Base-by-base conservation (phyloP, 176 grass and related monocot species). In the Musa schizocarpa region DNA sequence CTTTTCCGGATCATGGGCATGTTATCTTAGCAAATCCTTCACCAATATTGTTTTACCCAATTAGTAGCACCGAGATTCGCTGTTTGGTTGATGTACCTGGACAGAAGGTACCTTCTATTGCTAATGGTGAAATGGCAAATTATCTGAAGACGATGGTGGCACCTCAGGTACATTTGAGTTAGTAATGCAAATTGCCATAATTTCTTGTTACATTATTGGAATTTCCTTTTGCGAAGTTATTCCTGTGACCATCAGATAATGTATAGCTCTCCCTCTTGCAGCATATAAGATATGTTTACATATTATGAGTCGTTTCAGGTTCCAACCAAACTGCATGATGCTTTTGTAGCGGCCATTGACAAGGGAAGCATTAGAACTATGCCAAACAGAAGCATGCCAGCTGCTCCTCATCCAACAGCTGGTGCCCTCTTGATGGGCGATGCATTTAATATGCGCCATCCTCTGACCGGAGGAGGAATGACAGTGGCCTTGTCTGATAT, bases 21-120 rank as follows among this genome's bases (percentile, higher is more conserved):
- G 95, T 99, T 76, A 92, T 99, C 53, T 81, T 99, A 86, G 95
- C 90, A 43, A 90, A 99, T 92, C 95, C 95, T 87, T 99, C 95
- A 12, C 91, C 91, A 20, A 99, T 99, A 69, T 80, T 99, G 77
- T 92, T 94, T 77, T 99, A 99, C 78, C 90, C 91, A 50, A 94
- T 99, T 86, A 99, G 95, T 79, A 94, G 95, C 76, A 92, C 84
- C 1, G 95, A 99, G 80, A 78, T 94, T 69, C 95, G 95, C 26
- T 94, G 91, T 85, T 82, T 94, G 84, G 95, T 99, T 74, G 95
- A 99, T 84, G 84, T 99, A 29, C 95, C 91, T 82, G 88, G 95
- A 63, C 88, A 99, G 80, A 99, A 99, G 78, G 95, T 99, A 52
- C 95, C 95, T 69, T 92, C 95, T 74, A 88, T 99, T 76, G 91